A percentile compares a stretch with the other conserved stretches of the same genome.
Conservation (phyloP, 1,284 basidiomycete genomes). For the Agroathelia rolfsii region DNA sequence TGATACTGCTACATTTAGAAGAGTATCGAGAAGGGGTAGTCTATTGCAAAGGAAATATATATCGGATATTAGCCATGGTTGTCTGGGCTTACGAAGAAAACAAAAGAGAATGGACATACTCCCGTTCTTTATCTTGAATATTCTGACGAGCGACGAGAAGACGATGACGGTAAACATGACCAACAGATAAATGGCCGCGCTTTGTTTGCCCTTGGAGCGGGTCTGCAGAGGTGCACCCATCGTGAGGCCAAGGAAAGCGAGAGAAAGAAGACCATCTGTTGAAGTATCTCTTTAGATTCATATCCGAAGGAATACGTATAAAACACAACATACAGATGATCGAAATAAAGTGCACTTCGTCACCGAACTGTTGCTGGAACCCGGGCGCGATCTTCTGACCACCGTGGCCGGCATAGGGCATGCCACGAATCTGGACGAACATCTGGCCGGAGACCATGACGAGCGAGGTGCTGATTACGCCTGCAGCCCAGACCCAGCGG, state of each 20-base stretch:
- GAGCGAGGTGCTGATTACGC: slow-evolving; percentile 57
- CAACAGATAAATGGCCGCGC: slow-evolving; percentile 87
- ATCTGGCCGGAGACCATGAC: slow-evolving; percentile 90
- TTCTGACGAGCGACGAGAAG: slow-evolving; percentile 79
- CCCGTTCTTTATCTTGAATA: slow-evolving; percentile 91
- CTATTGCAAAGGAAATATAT: slow-evolving; percentile 24
- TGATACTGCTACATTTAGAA: slow-evolving; percentile 30
- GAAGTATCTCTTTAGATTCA: slow-evolving; percentile 4
- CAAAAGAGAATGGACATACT: slow-evolving; percentile 32
- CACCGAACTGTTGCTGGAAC: slow-evolving; percentile 85
- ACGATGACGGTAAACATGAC: slow-evolving; percentile 73
- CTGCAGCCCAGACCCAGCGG: slow-evolving; percentile 73
- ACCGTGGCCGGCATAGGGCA: slow-evolving; percentile 60
- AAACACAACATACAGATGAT: slow-evolving; percentile 66
- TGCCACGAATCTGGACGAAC: slow-evolving; percentile 89
- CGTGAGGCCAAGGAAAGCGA: slow-evolving; percentile 77
- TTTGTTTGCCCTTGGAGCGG: slow-evolving; percentile 70
- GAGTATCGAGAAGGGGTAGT: slow-evolving; percentile 72
- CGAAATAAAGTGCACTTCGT: slow-evolving; percentile 86
- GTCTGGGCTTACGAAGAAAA: slow-evolving; percentile 3
- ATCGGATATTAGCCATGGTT: slow-evolving; percentile 4
- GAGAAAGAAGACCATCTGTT: slow-evolving; percentile 75
- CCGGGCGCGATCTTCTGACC: slow-evolving; percentile 81
- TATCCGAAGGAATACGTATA: slow-evolving; percentile 4
- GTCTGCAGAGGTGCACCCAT: slow-evolving; percentile 74